These are phyloP conservation scores for Pichia sporocuriosa DNA, from an alignment of 805 yeast genomes.

Conservation along the genomic window DNA sequence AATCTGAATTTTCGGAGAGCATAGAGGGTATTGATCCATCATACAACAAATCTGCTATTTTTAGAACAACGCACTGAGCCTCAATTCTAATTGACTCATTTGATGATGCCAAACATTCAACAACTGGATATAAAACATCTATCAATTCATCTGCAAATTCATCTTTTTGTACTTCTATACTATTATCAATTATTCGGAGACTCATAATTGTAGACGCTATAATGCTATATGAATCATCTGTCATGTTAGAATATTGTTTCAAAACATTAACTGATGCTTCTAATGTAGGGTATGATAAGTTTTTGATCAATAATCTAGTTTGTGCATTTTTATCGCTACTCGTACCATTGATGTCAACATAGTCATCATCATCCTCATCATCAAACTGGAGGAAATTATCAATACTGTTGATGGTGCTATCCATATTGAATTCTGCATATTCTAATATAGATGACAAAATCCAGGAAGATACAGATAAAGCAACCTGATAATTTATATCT, in stretches of 20 bases:
- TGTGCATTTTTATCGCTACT: constrained; percentile 6
- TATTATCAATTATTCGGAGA: constrained; percentile 36
- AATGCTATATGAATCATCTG: constrained; percentile 10
- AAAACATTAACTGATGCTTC: constrained; percentile 39
- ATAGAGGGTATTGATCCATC: constrained; percentile 49
- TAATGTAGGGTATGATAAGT: constrained; percentile 27
- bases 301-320: background rate
- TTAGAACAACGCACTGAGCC: constrained; percentile 46
- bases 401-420: background rate
- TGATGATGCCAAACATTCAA: constrained; percentile 62
- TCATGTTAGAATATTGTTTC: constrained; percentile 27
- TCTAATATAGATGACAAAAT: constrained; percentile 23
- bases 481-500: constrained; percentile 14
- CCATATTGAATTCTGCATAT: background rate
- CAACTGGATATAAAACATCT: constrained; percentile 64
- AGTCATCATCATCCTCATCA: constrained; percentile 23
- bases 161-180: constrained; percentile 27
- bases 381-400: constrained; percentile 24
- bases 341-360: constrained; percentile 11
- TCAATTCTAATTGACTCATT: constrained; percentile 38
- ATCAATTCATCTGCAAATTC: constrained; percentile 52
- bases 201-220: constrained; percentile 29
- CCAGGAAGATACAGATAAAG: constrained; percentile 33
- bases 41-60: constrained; percentile 47
- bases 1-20: constrained; percentile 67